phyloP scores from a whole-genome alignment of 1,284 basidiomycete species.

The Cutaneotrichosporon cyanovorans region DNA sequence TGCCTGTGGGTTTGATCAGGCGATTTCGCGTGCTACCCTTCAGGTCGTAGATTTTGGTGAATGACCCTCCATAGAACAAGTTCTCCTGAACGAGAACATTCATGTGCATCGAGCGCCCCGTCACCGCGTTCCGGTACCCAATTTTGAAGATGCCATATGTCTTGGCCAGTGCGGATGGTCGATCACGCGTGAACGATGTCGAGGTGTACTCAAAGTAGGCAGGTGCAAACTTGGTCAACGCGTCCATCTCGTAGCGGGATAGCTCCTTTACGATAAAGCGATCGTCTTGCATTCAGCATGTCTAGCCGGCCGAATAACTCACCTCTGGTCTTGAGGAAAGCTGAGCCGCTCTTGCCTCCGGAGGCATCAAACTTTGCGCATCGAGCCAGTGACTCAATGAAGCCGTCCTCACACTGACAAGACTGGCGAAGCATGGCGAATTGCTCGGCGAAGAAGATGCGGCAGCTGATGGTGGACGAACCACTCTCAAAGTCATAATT shows the following conservation, averaged over 20 bases:
- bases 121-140: constrained; percentile 75
- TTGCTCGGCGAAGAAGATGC: constrained; percentile 92
- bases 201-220: constrained; percentile 98
- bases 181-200: constrained; percentile 62
- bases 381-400: constrained; percentile 85
- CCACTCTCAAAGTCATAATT: constrained; percentile 73
- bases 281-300: constrained; percentile 58
- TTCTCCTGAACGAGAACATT: constrained; percentile 98
- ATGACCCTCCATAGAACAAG: constrained; percentile 83
- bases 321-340: constrained; percentile 93
- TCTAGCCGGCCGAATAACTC: constrained; percentile 13
- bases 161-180: constrained; percentile 90
- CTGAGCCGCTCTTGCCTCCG: constrained; percentile 94
- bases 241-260: constrained; percentile 82
- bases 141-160: constrained; percentile 97
- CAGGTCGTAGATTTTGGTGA: constrained; percentile 86
- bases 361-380: constrained; percentile 95
- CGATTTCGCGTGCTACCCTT: constrained; percentile 90
- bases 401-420: constrained; percentile 87
- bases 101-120: constrained; percentile 76
- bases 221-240: constrained; percentile 93
- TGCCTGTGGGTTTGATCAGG: constrained; percentile 81
- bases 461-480: constrained; percentile 88
- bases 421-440: constrained; percentile 88
- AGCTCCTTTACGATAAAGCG: constrained; percentile 98